phyloP scores from a whole-genome alignment of 768 basidiomycete genomes.

The Tylopilus balloui region DNA sequence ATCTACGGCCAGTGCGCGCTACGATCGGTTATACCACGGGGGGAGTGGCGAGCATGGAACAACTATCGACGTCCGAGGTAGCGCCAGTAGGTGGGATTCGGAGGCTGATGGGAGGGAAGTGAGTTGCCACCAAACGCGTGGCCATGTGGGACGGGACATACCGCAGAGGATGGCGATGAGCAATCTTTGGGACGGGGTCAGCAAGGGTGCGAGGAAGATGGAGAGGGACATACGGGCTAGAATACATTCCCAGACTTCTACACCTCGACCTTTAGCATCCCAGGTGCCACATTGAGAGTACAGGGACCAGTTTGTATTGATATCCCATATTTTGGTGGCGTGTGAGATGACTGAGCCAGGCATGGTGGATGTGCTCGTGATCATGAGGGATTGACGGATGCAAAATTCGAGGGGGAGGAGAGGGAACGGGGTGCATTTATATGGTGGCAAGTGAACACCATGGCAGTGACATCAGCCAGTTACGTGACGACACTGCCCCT shows the following conservation, averaged over 20 bases:
- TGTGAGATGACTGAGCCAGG: constrained; percentile 45
- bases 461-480: constrained; percentile 33
- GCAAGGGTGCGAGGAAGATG: neutral
- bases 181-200: constrained; percentile 42
- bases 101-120: constrained; percentile 32
- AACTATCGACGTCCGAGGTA: constrained; percentile 43
- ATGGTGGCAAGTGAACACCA: constrained; percentile 26
- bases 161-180: constrained; percentile 48
- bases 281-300: constrained; percentile 69
- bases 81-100: constrained; percentile 42
- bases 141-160: constrained; percentile 14
- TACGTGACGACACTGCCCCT: constrained; percentile 27
- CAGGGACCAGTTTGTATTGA: constrained; percentile 59
- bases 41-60: neutral
- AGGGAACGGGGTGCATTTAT: constrained; percentile 26
- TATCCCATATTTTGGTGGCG: constrained; percentile 68
- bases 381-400: constrained; percentile 14
- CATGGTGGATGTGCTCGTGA: constrained; percentile 23
- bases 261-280: constrained; percentile 61
- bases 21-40: constrained; percentile 7
- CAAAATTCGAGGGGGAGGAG: constrained; percentile 6
- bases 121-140: neutral
- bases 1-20: constrained; percentile 1
- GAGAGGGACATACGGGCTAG: constrained; percentile 46
- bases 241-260: constrained; percentile 75